A percentile compares a stretch with the other conserved stretches of the same genome.
Conservation (phyloP, 805 yeast genomes). For the Kodamaea neixiangensis region DNA sequence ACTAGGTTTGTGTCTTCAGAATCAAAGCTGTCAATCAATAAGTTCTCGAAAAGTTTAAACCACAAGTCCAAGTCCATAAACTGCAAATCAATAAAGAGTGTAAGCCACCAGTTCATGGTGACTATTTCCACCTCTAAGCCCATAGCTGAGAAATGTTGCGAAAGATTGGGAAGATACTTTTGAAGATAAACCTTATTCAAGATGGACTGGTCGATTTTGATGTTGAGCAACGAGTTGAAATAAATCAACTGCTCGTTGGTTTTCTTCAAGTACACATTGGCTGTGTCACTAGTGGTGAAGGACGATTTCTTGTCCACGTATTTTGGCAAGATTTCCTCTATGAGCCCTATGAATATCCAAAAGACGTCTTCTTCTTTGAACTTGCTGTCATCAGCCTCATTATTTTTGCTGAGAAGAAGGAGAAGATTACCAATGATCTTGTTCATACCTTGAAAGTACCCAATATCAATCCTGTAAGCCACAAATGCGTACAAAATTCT, state of each 20-base stretch:
- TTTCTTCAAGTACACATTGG: conserved; percentile 7
- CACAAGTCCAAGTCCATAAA: conserved; percentile 52
- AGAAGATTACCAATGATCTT: conserved; percentile 55
- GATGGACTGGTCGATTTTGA: conserved; percentile 43
- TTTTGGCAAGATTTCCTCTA: conserved; percentile 50
- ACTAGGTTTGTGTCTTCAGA: background rate
- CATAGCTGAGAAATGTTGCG: conserved; percentile 31
- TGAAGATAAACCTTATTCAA: conserved; percentile 33
- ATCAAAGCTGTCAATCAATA: conserved; percentile 25
- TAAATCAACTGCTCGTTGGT: conserved; percentile 10
- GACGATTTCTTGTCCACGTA: conserved; percentile 21
- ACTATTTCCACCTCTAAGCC: conserved; percentile 50
- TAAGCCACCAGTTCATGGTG: conserved; percentile 58
- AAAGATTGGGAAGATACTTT: conserved; percentile 41
- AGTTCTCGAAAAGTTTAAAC: conserved; percentile 53
- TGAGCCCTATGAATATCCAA: conserved; percentile 51
- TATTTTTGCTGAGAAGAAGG: conserved; percentile 19
- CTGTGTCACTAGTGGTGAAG: background rate
- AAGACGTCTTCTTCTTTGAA: conserved; percentile 50
- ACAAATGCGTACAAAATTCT: conserved; percentile 52
- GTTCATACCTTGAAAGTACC: conserved; percentile 65
- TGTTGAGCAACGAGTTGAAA: conserved; percentile 21
- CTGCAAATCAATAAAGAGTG: conserved; percentile 48
- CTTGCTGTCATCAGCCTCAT: conserved; percentile 10
- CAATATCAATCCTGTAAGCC: conserved; percentile 47